phyloP scores from a whole-genome alignment of 371 early-diverging fungal species.

The Catenaria anguillulae region DNA sequence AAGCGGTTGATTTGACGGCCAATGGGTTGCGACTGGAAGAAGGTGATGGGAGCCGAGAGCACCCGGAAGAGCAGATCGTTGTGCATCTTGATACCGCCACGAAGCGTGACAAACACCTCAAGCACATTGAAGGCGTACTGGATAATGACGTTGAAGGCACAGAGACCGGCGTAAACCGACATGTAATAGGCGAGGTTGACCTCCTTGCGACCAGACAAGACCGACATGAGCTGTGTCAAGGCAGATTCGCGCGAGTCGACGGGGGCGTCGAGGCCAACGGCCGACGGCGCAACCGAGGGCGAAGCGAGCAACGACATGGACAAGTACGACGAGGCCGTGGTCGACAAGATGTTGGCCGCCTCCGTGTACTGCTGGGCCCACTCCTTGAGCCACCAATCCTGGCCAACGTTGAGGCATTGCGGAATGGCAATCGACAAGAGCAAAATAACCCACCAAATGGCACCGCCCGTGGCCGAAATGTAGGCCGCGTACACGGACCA shows the following conservation, averaged over 20 bases:
- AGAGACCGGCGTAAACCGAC: slow-evolving; percentile 29
- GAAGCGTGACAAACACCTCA: background rate
- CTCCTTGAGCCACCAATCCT: slow-evolving; percentile 17
- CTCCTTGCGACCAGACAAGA: too few species aligned
- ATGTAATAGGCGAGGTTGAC: slow-evolving; percentile 26
- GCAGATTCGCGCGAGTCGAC: background rate
- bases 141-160: slow-evolving; percentile 19
- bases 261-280: slow-evolving; percentile 9
- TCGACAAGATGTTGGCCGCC: slow-evolving; percentile 22
- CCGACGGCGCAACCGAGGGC: slow-evolving; percentile 8
- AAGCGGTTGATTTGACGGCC: slow-evolving; percentile 37
- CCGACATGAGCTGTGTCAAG: too few species aligned
- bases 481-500: slow-evolving; percentile 46
- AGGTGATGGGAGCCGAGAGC: background rate
- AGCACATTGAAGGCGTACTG: background rate
- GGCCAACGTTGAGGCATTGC: slow-evolving; percentile 30
- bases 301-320: too few species aligned
- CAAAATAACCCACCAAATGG: slow-evolving; percentile 31
- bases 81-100: background rate
- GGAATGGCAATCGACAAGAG: slow-evolving; percentile 31
- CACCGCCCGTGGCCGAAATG: slow-evolving; percentile 47
- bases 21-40: slow-evolving; percentile 20
- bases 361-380: slow-evolving; percentile 4
- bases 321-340: background rate
- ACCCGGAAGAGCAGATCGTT: background rate